phyloP scores from a whole-genome alignment of 176 grass and related monocot genomes.

The Cenchrus fungigraminus region DNA sequence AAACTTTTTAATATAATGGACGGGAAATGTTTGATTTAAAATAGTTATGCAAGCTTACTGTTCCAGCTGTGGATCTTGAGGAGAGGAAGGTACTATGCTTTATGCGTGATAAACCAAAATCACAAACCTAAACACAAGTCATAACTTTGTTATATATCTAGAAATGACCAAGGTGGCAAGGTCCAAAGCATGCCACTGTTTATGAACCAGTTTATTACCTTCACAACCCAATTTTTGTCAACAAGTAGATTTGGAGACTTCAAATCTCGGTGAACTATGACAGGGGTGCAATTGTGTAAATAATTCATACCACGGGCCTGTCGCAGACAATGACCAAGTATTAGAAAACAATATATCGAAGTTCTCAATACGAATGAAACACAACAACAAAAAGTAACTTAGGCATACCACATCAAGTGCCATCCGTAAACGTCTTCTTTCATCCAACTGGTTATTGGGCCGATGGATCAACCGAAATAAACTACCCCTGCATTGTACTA shows the following conservation, averaged over 20 bases:
- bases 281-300: conserved; percentile 90
- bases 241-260: conserved; percentile 99
- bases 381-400: conserved; percentile 18
- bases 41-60: conserved; percentile 66
- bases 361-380: conserved; percentile 32
- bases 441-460: conserved; percentile 87
- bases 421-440: conserved; percentile 87
- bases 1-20: conserved; percentile 29
- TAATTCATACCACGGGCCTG: conserved; percentile 99
- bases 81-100: conserved; percentile 97
- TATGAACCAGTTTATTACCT: conserved; percentile 61
- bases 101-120: conserved; percentile 95
- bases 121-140: conserved; percentile 75
- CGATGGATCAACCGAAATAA: conserved; percentile 90
- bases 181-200: conserved; percentile 13
- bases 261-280: conserved; percentile 94
- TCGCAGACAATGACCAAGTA: conserved; percentile 37
- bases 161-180: not conserved
- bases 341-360: conserved; percentile 10
- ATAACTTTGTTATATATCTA: conserved; percentile 35
- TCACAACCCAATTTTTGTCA: conserved; percentile 99
- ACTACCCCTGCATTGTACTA: conserved; percentile 75
- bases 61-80: conserved; percentile 97
- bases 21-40: conserved; percentile 35
- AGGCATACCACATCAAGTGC: conserved; percentile 94